phyloP scores from a whole-genome alignment of 352 stramenopile genomes.

The Globisporangium barbulae region DNA sequence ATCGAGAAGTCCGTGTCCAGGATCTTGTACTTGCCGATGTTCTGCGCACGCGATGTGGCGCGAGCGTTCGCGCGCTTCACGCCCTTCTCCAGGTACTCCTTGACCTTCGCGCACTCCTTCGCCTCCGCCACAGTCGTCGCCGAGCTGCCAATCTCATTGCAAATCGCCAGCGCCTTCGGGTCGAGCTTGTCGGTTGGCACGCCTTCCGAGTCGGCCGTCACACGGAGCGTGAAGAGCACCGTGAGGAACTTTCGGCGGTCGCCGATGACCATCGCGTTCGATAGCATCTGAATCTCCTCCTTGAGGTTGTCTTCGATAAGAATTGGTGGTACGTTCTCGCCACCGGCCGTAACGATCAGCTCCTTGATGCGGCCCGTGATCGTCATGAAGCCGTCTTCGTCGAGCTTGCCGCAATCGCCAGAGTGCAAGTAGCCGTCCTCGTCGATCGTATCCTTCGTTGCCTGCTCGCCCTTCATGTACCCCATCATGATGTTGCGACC shows the following conservation, averaged over 20 bases:
- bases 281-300: slow-evolving; percentile 78
- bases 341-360: slow-evolving; percentile 94
- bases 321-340: slow-evolving; percentile 94
- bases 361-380: slow-evolving; percentile 97
- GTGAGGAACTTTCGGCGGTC: slow-evolving; percentile 93
- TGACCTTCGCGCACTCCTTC: slow-evolving; percentile 71
- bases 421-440: slow-evolving; percentile 92
- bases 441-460: slow-evolving; percentile 90
- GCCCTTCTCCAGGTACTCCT: slow-evolving; percentile 66
- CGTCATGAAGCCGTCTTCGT: slow-evolving; percentile 90
- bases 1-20: slow-evolving; percentile 91
- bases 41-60: slow-evolving; percentile 80
- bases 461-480: slow-evolving; percentile 78
- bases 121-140: slow-evolving; percentile 71
- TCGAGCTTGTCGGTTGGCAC: slow-evolving; percentile 80
- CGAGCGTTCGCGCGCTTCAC: slow-evolving; percentile 75
- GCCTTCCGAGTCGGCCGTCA: slow-evolving; percentile 79
- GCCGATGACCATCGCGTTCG: slow-evolving; percentile 92
- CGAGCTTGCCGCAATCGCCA: slow-evolving; percentile 90
- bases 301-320: slow-evolving; percentile 92
- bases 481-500: slow-evolving; percentile 90
- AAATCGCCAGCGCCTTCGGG: slow-evolving; percentile 50
- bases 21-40: slow-evolving; percentile 85
- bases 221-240: slow-evolving; percentile 84
- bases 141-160: slow-evolving; percentile 59